A percentile compares a stretch with the other conserved stretches of the same genome.
Conservation (phyloP, 2,329 filamentous ascomycete genomes). For the Scolecobasidium constrictum region DNA sequence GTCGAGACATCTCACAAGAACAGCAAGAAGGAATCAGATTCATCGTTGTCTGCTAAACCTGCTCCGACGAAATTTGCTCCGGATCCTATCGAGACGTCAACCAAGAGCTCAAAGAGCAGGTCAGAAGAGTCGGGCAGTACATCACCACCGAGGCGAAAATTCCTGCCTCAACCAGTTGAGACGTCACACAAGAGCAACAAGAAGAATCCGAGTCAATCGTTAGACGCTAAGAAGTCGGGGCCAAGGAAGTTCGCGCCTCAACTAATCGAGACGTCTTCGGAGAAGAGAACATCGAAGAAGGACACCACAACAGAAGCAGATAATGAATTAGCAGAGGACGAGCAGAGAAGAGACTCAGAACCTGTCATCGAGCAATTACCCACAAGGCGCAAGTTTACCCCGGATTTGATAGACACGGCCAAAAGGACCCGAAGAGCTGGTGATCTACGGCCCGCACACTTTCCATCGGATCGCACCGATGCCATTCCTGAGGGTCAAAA, state of each 20-base stretch:
- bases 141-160: constrained; percentile 38
- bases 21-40: constrained; percentile 14
- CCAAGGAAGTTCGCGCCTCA: constrained; percentile 19
- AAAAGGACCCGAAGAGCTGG: constrained; percentile 58
- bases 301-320: not conserved
- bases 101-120: constrained; percentile 36
- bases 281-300: constrained; percentile 14
- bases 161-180: constrained; percentile 27
- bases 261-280: constrained; percentile 18
- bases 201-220: too few species aligned
- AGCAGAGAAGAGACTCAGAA: too few species aligned
- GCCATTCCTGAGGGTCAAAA: constrained; percentile 41
- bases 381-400: constrained; percentile 50
- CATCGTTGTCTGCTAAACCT: too few species aligned
- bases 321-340: not conserved
- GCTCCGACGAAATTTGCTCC: constrained; percentile 48
- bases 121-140: constrained; percentile 3
- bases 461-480: constrained; percentile 60
- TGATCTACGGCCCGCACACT: constrained; percentile 51
- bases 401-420: constrained; percentile 72
- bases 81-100: constrained; percentile 62
- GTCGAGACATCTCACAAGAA: constrained; percentile 24
- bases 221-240: not conserved
- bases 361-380: not conserved
- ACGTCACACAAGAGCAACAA: constrained; percentile 19